Evolutionary conservation across 23 red algal genomes (phyloP), one percentile per base, ranked within the genome.

Genomic region (Gracilaria domingensis): DNA sequence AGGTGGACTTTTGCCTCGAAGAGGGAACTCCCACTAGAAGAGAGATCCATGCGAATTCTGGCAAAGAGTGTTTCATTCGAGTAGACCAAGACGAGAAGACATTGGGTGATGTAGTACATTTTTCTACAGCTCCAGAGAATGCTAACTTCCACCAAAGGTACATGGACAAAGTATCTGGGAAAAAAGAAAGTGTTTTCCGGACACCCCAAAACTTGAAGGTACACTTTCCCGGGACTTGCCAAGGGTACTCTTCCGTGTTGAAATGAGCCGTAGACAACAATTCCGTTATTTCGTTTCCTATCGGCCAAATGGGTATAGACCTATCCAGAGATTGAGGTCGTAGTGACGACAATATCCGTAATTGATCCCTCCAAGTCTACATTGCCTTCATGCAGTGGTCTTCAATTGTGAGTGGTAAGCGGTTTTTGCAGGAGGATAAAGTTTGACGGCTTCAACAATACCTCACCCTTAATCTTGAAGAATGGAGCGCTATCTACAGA

Each of bases 401-500:
- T 24, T 32, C 25, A 64, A 13, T 32, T 37, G 8, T 37, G 33
- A 37, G 1, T 12, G 1, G 64, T 37, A 69, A 69, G 64, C 32
- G 64, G 4, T 69, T 69, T 69, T 32, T 69, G 64, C 11, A 95
- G 53, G 0, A 91, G 47, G 50, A 95, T 56, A 87, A 95, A 95
- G 36, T 30, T 74, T 13, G 79, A 29, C 9, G 87, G 86, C 32
- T 67, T 55, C 18, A 95, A 67, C 39, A 95, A 58, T 0, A 14
- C 37, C 42, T 95, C 87, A 9, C 81, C 87, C 61, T 86, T 91
- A 0, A 2, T 58, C 70, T 91, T 79, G 57, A 95, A 91, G 75
- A 95, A 80, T 49, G 86, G 80, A 36, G 24, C 60, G 23, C 85
- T 86, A 64, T 89, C 86, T 2, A 89, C 37, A 0, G 48, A 20